Evolutionary conservation across 208 protist genomes (phyloP).

Genomic region (Crithidia expoeki): DNA sequence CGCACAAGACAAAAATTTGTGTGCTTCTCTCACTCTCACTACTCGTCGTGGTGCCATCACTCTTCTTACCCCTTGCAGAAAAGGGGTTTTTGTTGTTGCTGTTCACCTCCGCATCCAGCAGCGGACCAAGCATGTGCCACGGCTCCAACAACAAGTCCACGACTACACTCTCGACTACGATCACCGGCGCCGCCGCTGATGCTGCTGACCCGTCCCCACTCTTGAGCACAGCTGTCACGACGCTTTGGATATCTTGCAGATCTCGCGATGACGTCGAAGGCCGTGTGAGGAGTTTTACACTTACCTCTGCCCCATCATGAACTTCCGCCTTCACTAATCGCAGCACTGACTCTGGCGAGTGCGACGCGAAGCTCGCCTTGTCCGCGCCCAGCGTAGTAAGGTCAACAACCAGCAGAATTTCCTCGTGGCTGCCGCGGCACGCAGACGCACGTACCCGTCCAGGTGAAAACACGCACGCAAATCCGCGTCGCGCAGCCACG

Average conservation of each 20-base stretch:
- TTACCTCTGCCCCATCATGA: background rate
- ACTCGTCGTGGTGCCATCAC: no score
- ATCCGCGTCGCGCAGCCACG: conserved; percentile 7
- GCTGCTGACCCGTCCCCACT: no score
- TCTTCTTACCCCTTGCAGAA: no score
- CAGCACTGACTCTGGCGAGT: no score
- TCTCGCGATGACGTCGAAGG: background rate
- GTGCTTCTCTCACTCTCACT: no score
- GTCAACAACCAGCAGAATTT: conserved; percentile 35
- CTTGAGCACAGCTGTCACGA: background rate
- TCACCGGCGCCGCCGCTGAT: background rate
- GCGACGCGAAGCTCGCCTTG: no score
- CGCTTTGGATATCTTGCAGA: background rate
- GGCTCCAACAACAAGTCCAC: conserved; percentile 49
- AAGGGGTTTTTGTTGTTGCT: no score
- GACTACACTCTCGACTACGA: conserved; percentile 26
- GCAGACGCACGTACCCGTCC: conserved; percentile 45
- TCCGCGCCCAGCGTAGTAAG: background rate
- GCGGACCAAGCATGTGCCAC: conserved; percentile 46
- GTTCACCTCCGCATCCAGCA: conserved; percentile 25
- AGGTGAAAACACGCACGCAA: conserved; percentile 46
- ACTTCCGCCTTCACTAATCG: conserved; percentile 18
- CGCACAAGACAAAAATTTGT: conserved; percentile 36
- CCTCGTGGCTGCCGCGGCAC: conserved; percentile 13
- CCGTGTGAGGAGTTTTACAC: background rate